Evolutionary conservation across 2,329 filamentous ascomycete species (phyloP).

Genomic region (Blastomyces gilchristii): DNA sequence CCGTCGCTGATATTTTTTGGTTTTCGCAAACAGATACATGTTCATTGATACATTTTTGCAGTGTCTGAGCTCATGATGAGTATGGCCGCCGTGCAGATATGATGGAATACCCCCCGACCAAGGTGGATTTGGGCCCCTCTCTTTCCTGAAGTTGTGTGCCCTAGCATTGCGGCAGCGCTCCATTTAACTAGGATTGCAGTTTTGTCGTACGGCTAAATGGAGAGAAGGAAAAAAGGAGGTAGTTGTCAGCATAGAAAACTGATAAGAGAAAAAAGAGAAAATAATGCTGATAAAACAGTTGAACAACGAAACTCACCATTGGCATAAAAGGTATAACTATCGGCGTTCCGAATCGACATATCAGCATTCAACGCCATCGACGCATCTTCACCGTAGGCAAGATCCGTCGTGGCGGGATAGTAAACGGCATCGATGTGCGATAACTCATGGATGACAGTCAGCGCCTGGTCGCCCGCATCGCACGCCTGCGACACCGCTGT

Average conservation of each 20-base stretch:
- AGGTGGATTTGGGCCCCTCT: no score
- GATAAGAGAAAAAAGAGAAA: not conserved
- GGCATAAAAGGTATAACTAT: not conserved
- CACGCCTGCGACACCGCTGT: not conserved
- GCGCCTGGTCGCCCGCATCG: not conserved
- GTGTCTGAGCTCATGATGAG: no score
- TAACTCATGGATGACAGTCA: conserved; percentile 1
- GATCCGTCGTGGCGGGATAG: not conserved
- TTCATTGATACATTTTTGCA: no score
- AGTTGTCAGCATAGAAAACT: not conserved
- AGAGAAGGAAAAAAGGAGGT: not conserved
- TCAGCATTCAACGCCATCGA: not conserved
- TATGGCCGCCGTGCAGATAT: no score
- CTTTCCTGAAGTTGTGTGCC: not conserved
- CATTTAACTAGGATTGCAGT: not conserved
- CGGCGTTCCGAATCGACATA: not conserved
- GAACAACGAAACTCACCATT: not conserved
- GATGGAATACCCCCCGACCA: no score
- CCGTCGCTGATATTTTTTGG: no score
- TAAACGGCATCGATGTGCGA: not conserved
- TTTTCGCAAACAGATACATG: no score
- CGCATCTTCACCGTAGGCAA: not conserved
- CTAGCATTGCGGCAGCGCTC: not conserved
- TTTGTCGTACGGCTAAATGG: not conserved
- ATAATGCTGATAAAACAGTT: not conserved